Evolutionary conservation across 345 rosid species (phyloP).

Genomic region (Combretum micranthum): DNA sequence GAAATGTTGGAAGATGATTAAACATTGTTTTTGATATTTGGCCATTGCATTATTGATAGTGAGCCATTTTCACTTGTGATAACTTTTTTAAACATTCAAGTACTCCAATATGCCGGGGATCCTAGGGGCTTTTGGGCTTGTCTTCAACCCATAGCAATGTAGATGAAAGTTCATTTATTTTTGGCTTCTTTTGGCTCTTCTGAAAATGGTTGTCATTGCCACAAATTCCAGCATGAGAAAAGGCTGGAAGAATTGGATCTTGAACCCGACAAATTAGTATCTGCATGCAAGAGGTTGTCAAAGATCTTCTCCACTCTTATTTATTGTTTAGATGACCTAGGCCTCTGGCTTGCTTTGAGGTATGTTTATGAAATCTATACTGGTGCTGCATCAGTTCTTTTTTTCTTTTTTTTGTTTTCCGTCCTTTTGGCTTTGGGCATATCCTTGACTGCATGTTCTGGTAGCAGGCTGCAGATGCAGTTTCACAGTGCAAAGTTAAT

Average conservation of each 20-base stretch:
- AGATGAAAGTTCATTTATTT: no score
- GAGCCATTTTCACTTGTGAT: no score
- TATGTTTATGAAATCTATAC: conserved; percentile 6
- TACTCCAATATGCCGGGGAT: no score
- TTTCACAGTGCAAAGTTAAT: conserved; percentile 38
- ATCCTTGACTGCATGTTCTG: neutral
- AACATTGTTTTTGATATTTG: no score
- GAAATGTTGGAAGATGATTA: no score
- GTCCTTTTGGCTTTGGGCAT: conserved; percentile 1
- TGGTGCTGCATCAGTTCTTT: neutral
- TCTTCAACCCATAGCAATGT: no score
- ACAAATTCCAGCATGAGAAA: conserved; percentile 44
- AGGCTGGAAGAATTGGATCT: conserved; percentile 34
- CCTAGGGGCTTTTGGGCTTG: no score
- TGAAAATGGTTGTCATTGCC: conserved; percentile 7
- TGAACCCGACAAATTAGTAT: conserved; percentile 17
- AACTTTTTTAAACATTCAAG: no score
- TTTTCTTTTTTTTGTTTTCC: neutral
- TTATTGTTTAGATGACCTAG: conserved; percentile 66
- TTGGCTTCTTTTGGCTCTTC: neutral
- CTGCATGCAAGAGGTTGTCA: conserved; percentile 32
- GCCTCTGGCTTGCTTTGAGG: conserved; percentile 78
- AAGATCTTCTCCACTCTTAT: conserved; percentile 33
- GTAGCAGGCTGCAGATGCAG: conserved; percentile 63
- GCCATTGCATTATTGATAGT: no score